Evolutionary conservation across 2,329 filamentous ascomycete genomes (phyloP), one percentile per base, ranked within the genome.

Genomic region (Ophiostoma sp.): DNA sequence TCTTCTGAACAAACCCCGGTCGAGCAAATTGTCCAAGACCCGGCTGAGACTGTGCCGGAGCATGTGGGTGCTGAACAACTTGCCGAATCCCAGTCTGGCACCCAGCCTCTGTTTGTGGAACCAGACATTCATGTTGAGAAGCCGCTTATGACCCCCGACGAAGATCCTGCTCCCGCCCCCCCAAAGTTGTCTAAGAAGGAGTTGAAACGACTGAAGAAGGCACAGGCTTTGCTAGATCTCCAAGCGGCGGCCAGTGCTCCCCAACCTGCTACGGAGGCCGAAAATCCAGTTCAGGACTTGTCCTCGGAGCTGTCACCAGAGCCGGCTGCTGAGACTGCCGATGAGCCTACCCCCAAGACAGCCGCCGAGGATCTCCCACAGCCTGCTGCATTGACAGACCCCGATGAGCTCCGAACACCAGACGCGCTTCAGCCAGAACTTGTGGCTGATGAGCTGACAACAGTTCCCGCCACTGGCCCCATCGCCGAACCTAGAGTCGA

Each of bases 201-300:
- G n/a, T 18, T 55, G n/a, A 55, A 55, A 18, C 49, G 49, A 55
- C 49, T 55, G 49, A 55, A 55, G n/a, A 55, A 55, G 49, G n/a
- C 49, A 11, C 49, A 55, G 49, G 49, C 49, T 18, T 55, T 55
- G 49, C n/a, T 55, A 4, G 49, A 55, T 3, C 27, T 27, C 27
- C 49, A 55, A 55, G 49, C 18, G 27, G n/a, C 18, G n/a, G n/a
- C n/a, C 49, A 5, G n/a, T 55, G 6, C 49, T 9, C 7, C 49
- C 11, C 7, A 6, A 27, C 3, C n/a, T 55, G 49, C 49, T 27
- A 27, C 27, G 27, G 27, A 27, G 27, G 27, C 27, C 2, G 27
- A 27, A 27, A 27, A 27, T 27, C 27, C 27, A 27, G 27, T 27
- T 27, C 27, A 27, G 27, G 2, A 27, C 27, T 27, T 27, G 27